A percentile compares a stretch with the other conserved stretches of the same genome.
Evolutionary conservation across 2,329 filamentous ascomycete species (phyloP).

Genomic region (Hirsutella rhossiliensis): DNA sequence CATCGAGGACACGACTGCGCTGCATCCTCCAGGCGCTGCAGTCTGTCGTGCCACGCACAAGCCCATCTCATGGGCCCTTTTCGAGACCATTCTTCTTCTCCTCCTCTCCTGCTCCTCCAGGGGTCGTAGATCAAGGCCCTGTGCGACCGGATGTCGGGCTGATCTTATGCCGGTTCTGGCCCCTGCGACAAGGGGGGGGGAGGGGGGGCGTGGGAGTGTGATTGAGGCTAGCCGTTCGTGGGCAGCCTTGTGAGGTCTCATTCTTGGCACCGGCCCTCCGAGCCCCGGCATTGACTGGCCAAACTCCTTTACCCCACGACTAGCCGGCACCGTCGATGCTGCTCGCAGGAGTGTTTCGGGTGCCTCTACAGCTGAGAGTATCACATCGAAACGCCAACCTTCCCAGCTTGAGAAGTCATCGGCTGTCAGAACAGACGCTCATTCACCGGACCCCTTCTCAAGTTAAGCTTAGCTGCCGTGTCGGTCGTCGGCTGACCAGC

Average conservation of each 20-base stretch:
- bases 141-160: constrained; percentile 34
- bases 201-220: neutral
- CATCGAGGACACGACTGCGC: neutral
- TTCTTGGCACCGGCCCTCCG: neutral
- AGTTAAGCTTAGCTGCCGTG: too few species aligned
- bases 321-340: too few species aligned
- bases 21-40: neutral
- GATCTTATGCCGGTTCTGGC: constrained; percentile 19
- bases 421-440: too few species aligned
- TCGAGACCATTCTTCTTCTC: neutral
- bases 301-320: neutral
- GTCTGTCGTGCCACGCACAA: neutral
- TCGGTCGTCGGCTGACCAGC: too few species aligned
- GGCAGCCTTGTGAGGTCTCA: neutral
- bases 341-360: constrained; percentile 1
- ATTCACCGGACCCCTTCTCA: too few species aligned
- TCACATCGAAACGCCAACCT: too few species aligned
- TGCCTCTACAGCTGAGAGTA: too few species aligned
- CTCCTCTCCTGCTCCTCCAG: constrained; percentile 4
- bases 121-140: constrained; percentile 15
- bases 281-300: neutral
- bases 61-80: neutral
- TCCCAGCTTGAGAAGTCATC: too few species aligned
- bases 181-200: constrained; percentile 1
- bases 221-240: neutral